Evolutionary conservation across 148 eudicot species (phyloP), one percentile per base, ranked within the genome.

Genomic region (Rhododendron ferrugineum): DNA sequence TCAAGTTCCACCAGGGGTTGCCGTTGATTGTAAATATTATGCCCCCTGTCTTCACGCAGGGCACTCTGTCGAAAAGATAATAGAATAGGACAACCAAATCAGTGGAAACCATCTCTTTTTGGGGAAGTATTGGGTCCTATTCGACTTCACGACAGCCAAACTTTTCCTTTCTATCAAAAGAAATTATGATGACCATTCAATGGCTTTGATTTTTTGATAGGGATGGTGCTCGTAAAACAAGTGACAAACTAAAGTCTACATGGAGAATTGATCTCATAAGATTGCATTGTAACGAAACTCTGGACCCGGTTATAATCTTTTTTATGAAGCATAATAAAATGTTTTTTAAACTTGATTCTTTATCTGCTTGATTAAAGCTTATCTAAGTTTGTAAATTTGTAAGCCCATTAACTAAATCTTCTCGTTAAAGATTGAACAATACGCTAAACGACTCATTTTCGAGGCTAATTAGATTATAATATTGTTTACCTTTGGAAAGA

Each of bases 11-110:
- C 86, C 83, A 87, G 3, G 86, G 79, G 85, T 83, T 86, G 23
- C 91, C 91, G 3, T 83, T 85, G 75, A 87, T 85, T 22, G 88
- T 89, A 86, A 87, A 89, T 50, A 80, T 79, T 28, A 89, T 85
- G 20, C 89, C 91, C 14, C 91, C 88, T 47, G 58, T 89, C 82
- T 81, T 89, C 82, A 15, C 82, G 58, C 89, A 89, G 0, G 91
- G 80, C 70, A 89, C 91, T 84, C 91, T 89, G 79, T 34, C 7
- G 54, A 58, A 75, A 28, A 11, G 36, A 66, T 11, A 2, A 66
- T 2, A 66, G 0, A 26, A 66, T n/a, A 26, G 36, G 15, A 66
- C 1, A 66, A 26, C 14, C 11, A 40, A 26, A 26, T 10, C 6
- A 66, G 1, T n/a, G 5, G 11, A 26, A n/a, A 26, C 66, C 0